Base-by-base conservation (phyloP, 2,329 filamentous ascomycete genomes). In the Microdochium nivale region DNA sequence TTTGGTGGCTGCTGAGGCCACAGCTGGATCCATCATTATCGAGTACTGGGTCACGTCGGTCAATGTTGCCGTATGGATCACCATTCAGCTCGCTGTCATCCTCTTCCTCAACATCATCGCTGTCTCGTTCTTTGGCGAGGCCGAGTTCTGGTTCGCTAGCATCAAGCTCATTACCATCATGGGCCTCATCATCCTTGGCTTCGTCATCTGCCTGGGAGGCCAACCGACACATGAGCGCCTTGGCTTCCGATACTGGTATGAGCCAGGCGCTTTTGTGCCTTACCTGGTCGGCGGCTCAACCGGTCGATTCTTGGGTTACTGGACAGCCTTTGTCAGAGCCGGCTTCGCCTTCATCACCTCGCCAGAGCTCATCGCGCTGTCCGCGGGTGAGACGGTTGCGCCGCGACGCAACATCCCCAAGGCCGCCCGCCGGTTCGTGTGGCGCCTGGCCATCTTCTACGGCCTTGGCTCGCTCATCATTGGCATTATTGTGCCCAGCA, bases 321-420 rank as follows among this genome's bases (percentile, higher is more conserved):
- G 79, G 77, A 74, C 72, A 3, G 77, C 74, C 16, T 76, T 81
- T 52, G 70, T 78, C 52, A 73, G 71, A n/a, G 79, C 79, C 8
- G 80, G 78, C 0, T 84, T 84, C 62, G 77, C 79, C 30, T 84
- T 83, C 65, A 76, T 80, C 61, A 79, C 78, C 5, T 80, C 78
- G 1, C 79, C 81, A 16, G 85, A 88, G 62, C 73, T 86, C 43
- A 75, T 78, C 52, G 79, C 79, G 37, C 77, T 84, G 52, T 81
- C 84, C 1, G 83, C 82, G 4, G 83, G 80, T 46, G 83, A 87
- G 70, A 80, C 81, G 1, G 69, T 80, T 25, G 79, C 83, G 23
- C 84, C 84, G 2, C 77, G 81, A 50, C 75, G 77, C 60, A 84
- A 84, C 67, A 80, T 87, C 52, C 83, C 84, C 52, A 84, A 83